Conservation (phyloP, 805 yeast genomes). For the Naumovozyma dairenensis region DNA sequence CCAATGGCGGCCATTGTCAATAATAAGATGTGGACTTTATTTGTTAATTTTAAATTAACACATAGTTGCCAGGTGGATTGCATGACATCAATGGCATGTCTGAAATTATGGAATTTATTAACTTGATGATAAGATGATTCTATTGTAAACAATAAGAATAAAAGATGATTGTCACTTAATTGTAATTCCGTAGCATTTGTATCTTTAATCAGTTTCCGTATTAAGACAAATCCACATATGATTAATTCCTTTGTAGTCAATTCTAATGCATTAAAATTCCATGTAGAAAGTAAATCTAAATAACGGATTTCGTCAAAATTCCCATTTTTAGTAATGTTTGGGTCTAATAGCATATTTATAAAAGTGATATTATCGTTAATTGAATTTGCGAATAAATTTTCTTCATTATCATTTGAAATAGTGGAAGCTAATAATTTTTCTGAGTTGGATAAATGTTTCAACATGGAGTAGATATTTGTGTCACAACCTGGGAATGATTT, state of each 20-base stretch:
- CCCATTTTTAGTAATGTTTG: slow-evolving; percentile 5
- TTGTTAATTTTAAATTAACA: slow-evolving; percentile 8
- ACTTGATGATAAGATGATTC: slow-evolving; percentile 75
- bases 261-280: slow-evolving; percentile 26
- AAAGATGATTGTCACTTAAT: slow-evolving; percentile 37
- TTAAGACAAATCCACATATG: slow-evolving; percentile 20
- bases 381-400: neutral
- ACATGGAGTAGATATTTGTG: slow-evolving; percentile 23
- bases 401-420: neutral
- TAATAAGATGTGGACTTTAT: slow-evolving; percentile 42
- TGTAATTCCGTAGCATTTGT: slow-evolving; percentile 4
- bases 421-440: slow-evolving; percentile 3
- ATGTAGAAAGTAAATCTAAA: slow-evolving; percentile 14
- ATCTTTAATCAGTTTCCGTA: slow-evolving; percentile 13
- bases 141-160: slow-evolving; percentile 52
- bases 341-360: neutral
- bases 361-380: slow-evolving; percentile 1
- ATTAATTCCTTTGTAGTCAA: slow-evolving; percentile 20
- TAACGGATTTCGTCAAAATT: slow-evolving; percentile 7
- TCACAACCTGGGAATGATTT: slow-evolving; percentile 5
- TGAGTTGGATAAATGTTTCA: slow-evolving; percentile 19
- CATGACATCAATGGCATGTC: slow-evolving; percentile 91
- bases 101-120: slow-evolving; percentile 88
- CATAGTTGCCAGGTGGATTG: slow-evolving; percentile 73
- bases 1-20: slow-evolving; percentile 78